Conservation (phyloP, 2,329 filamentous ascomycete genomes). For the Talaromyces sp. region DNA sequence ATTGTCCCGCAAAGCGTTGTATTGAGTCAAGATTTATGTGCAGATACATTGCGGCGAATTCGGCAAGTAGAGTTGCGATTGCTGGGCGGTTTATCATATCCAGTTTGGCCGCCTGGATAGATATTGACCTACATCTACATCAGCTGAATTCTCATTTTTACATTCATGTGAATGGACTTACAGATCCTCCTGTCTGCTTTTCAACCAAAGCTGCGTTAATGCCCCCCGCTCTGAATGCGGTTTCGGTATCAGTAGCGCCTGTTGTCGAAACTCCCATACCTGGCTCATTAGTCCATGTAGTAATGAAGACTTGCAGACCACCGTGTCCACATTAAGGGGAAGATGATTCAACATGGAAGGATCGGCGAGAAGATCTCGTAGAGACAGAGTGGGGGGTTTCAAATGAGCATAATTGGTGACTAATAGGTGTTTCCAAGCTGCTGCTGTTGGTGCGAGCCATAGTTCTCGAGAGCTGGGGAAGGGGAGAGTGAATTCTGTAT, state of each 20-base stretch:
- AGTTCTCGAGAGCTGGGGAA: neutral
- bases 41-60: neutral
- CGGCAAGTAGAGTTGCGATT: neutral
- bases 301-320: neutral
- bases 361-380: neutral
- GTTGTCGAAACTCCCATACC: neutral
- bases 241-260: neutral
- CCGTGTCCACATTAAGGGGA: neutral
- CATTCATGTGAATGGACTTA: neutral
- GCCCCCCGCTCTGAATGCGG: neutral
- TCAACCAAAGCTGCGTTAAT: neutral
- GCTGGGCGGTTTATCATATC: neutral
- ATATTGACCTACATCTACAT: neutral
- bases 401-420: neutral
- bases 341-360: neutral
- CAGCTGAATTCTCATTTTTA: neutral
- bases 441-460: neutral
- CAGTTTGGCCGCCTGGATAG: neutral
- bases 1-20: neutral
- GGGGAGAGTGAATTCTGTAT: neutral
- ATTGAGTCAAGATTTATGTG: neutral
- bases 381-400: neutral
- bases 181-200: neutral
- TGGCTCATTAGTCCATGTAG: neutral
- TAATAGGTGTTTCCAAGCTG: neutral